These are phyloP conservation scores for Dryas octopetala DNA, from an alignment of 306 rosid genomes.

Conservation along the genomic window DNA sequence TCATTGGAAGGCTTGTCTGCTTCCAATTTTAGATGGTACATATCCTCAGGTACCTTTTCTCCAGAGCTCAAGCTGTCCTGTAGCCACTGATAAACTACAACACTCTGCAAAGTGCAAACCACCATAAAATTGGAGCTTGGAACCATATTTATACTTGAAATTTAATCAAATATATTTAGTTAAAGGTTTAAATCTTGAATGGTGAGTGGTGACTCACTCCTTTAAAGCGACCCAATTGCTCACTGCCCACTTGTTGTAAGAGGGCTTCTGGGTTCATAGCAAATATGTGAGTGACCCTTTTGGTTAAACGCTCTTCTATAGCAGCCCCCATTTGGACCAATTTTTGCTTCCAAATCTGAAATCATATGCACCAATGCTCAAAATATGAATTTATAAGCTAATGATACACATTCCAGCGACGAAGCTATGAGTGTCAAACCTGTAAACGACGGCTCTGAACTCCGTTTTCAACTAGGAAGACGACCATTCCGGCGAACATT, in stretches of 20 bases:
- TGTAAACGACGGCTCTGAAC: constrained; percentile 80
- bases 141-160: background rate
- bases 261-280: constrained; percentile 53
- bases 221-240: constrained; percentile 61
- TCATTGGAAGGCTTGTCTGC: constrained; percentile 26
- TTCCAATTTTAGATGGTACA: constrained; percentile 48
- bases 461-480: constrained; percentile 59
- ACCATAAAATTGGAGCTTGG: constrained; percentile 1
- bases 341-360: constrained; percentile 89
- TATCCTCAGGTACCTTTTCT: constrained; percentile 63
- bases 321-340: constrained; percentile 76
- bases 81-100: constrained; percentile 72
- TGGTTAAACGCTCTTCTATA: constrained; percentile 54
- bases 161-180: background rate
- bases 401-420: background rate
- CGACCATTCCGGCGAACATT: constrained; percentile 64
- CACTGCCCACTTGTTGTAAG: constrained; percentile 43
- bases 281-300: constrained; percentile 70
- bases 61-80: constrained; percentile 83
- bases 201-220: constrained; percentile 48
- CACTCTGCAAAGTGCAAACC: constrained; percentile 57
- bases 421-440: constrained; percentile 30
- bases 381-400: background rate
- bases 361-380: background rate
- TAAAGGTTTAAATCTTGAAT: background rate